phyloP scores from a whole-genome alignment of 2,329 filamentous ascomycete species.

The Falciphora oryzae region DNA sequence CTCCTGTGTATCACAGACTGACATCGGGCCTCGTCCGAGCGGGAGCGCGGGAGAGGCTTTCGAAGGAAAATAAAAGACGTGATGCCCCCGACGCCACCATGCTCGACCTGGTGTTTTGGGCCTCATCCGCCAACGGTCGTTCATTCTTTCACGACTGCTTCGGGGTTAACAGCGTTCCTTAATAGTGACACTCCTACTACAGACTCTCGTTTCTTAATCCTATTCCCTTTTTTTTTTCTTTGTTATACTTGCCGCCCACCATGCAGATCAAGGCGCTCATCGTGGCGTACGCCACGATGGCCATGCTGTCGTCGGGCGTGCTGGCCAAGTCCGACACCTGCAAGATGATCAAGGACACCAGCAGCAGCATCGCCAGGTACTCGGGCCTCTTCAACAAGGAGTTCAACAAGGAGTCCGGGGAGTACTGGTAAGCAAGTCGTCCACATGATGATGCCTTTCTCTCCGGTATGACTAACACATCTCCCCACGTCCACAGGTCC shows the following conservation, averaged over 20 bases:
- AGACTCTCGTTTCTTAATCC: no score
- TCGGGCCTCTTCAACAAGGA: background rate
- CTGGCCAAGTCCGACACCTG: slow-evolving; percentile 5
- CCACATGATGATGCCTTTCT: background rate
- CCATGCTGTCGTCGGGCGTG: background rate
- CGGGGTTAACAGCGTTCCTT: no score
- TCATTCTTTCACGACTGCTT: no score
- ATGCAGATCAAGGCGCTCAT: slow-evolving; percentile 1
- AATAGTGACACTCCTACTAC: no score
- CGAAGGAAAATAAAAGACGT: no score
- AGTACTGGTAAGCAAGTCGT: background rate
- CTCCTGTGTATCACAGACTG: no score
- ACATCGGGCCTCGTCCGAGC: no score
- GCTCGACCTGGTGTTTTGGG: no score
- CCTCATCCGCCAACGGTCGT: no score
- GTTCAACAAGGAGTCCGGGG: slow-evolving; percentile 2
- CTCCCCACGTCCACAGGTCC: slow-evolving; percentile 15
- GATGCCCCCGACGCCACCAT: no score
- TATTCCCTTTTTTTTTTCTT: background rate
- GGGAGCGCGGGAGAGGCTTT: no score
- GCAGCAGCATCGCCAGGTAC: background rate
- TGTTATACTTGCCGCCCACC: background rate
- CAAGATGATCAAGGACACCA: background rate
- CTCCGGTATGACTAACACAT: background rate
- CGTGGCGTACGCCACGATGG: background rate